Base-by-base conservation (phyloP, 2,329 filamentous ascomycete genomes). In the Diaporthe ampelina region DNA sequence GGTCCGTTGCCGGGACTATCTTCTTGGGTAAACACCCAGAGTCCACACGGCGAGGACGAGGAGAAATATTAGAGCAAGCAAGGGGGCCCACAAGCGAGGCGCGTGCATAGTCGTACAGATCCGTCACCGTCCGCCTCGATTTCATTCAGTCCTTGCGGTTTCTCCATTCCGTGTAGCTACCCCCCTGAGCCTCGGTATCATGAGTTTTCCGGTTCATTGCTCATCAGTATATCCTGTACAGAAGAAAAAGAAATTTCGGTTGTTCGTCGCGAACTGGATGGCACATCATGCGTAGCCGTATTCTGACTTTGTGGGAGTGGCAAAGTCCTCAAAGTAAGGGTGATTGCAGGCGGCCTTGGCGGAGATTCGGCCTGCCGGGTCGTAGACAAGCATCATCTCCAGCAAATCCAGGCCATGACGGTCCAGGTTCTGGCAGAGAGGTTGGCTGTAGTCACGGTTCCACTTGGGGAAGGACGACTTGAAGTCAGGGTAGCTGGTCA, bases 401-500 rank as follows among this genome's bases (percentile, higher is more conserved):
- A 91, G 83, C 26, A 94, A 88, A 75, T 94, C 91, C n/a, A 93
- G 86, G 43, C 92, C 92, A 19, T 87, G 82, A 4, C 93, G 90
- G 79, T 96, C 94, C 37, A 97, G 88, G 59, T 88, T 92, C 32
- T 90, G 88, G 78, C 95, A 93, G 37, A 95, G 86, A 57, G 89
- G 86, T 72, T 87, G 85, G 26, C 88, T 87, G 73, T 89, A 86
- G 80, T 94, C 93, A 75, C 93, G 92, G 77, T 88, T 87, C 95
- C 95, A 97, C 85, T 95, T 96, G 76, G 94, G 94, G 85, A 97
- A 97, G 7, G 93, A 94, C 24, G 93, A 82, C 85, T 97, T 97
- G 89, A 94, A 97, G 84, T 97, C 95, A 48, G 95, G 94, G 85
- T 96, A 96, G 13, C 93, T 94, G 21, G 94, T 95, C 72, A 97